phyloP scores from a whole-genome alignment of 2,329 filamentous ascomycete genomes.

The Rosellinia necatrix region DNA sequence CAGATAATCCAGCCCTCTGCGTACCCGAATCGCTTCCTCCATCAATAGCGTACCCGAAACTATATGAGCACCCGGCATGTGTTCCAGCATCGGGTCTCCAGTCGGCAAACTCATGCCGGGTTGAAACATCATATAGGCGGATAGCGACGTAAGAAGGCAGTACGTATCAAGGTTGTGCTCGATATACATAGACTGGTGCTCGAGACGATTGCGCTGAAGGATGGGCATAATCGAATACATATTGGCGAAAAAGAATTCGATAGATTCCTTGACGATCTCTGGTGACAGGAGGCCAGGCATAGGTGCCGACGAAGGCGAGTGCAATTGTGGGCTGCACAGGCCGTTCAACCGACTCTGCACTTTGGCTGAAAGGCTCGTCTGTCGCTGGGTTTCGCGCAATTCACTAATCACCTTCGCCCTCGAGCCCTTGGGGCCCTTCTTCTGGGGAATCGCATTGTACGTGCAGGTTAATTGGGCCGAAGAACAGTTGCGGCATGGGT shows the following conservation, averaged over 20 bases:
- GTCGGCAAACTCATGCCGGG: constrained; percentile 67
- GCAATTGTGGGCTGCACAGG: constrained; percentile 53
- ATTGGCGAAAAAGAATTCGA: constrained; percentile 71
- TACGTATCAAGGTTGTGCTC: constrained; percentile 67
- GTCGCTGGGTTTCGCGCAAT: constrained; percentile 69
- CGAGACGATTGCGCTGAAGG: constrained; percentile 61
- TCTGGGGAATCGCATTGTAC: constrained; percentile 75
- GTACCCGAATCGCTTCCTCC: constrained; percentile 68
- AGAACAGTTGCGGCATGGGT: constrained; percentile 72
- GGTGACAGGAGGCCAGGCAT: constrained; percentile 64
- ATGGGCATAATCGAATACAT: constrained; percentile 69
- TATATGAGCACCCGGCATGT: constrained; percentile 62
- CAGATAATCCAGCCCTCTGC: constrained; percentile 65
- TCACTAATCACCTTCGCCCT: constrained; percentile 78
- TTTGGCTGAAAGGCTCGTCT: constrained; percentile 66
- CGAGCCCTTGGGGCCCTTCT: constrained; percentile 76
- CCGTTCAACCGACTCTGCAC: constrained; percentile 65
- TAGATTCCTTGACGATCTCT: constrained; percentile 68
- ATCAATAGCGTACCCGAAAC: constrained; percentile 69
- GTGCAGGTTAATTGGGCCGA: constrained; percentile 71
- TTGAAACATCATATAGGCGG: constrained; percentile 71
- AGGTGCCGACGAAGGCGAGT: constrained; percentile 51
- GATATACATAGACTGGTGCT: constrained; percentile 62
- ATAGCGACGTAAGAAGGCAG: constrained; percentile 67
- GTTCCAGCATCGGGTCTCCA: constrained; percentile 60